phyloP scores from a whole-genome alignment of 331 rosid genomes.

The Saraca asoca region DNA sequence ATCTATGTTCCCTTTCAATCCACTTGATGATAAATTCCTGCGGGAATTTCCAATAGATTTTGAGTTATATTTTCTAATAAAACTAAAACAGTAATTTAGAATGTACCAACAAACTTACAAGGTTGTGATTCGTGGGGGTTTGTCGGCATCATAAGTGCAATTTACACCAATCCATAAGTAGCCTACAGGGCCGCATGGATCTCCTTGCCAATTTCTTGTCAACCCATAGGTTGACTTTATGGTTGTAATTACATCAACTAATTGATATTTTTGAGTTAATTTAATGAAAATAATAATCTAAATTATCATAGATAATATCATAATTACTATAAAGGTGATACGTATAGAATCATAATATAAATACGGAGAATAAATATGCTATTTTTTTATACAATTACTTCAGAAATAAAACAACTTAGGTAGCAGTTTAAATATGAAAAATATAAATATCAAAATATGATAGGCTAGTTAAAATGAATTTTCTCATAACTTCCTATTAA shows the following conservation, averaged over 20 bases:
- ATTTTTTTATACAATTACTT: no score
- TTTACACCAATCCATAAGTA: constrained; percentile 39
- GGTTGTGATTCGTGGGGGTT: constrained; percentile 30
- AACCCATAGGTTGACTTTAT: constrained; percentile 30
- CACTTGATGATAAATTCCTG: constrained; percentile 36
- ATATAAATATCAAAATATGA: no score
- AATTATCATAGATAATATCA: no score
- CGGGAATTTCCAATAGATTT: not conserved
- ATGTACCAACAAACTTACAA: not conserved
- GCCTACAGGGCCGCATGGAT: constrained; percentile 40
- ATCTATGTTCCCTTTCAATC: constrained; percentile 33
- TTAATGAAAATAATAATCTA: not conserved
- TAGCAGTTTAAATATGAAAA: no score
- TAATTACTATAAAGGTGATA: no score
- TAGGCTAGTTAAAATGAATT: no score
- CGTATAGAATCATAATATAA: no score
- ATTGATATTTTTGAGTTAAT: not conserved
- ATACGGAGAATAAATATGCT: no score
- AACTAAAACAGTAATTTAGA: no score
- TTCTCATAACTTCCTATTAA: no score
- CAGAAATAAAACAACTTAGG: no score
- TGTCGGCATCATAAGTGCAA: constrained; percentile 24
- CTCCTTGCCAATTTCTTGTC: constrained; percentile 47
- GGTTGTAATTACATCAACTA: constrained; percentile 35
- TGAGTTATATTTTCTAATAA: not conserved